Percentiles rank a stretch among this genome's conserved stretches.
Conservation (phyloP, 768 basidiomycete genomes). For the Boletus vinaceobasis region DNA sequence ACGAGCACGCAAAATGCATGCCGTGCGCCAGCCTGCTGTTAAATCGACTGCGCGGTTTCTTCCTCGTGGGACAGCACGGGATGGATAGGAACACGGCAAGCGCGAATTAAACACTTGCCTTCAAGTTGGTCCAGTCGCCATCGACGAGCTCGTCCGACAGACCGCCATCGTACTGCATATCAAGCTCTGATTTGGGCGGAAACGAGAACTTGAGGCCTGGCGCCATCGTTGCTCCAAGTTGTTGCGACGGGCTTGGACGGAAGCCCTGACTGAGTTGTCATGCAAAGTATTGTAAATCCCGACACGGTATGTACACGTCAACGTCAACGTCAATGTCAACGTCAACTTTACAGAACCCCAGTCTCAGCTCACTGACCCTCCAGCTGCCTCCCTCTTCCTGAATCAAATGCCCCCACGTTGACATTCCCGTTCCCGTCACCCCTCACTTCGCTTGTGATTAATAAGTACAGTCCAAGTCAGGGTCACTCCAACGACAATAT, state of each 20-base stretch:
- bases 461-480: neutral
- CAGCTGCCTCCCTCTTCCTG: neutral
- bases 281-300: neutral
- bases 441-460: neutral
- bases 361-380: neutral
- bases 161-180: neutral
- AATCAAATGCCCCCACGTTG: neutral
- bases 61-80: conserved; percentile 10
- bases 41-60: neutral
- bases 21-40: neutral
- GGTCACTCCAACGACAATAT: neutral
- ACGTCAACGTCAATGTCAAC: conserved; percentile 21
- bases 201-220: neutral
- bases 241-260: neutral
- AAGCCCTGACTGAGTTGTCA: neutral
- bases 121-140: conserved; percentile 18
- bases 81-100: neutral
- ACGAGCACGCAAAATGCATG: neutral
- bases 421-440: no score
- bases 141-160: conserved; percentile 11
- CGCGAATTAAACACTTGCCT: conserved; percentile 14
- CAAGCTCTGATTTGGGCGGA: neutral
- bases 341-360: neutral
- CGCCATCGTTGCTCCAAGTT: neutral
- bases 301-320: conserved; percentile 9